Percentiles rank a stretch among this genome's conserved stretches.
These are phyloP conservation scores for Talaromyces sp. DNA, from an alignment of 2,329 filamentous ascomycete species.

Conservation along the genomic window DNA sequence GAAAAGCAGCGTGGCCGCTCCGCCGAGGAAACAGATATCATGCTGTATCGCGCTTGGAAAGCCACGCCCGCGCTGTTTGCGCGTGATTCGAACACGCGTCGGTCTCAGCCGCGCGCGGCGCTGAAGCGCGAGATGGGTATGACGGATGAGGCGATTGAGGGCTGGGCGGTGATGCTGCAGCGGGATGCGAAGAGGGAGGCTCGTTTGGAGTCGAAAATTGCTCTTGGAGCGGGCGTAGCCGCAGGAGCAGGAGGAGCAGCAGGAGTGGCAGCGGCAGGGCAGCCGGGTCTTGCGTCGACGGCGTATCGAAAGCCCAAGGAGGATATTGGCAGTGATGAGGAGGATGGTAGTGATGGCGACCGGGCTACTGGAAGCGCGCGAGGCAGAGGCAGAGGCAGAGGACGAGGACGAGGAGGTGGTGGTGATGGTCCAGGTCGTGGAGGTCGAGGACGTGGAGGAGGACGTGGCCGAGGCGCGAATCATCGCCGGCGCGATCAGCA, in stretches of 20 bases:
- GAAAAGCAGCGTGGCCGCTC: slow-evolving; percentile 39
- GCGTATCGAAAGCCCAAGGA: slow-evolving; percentile 51
- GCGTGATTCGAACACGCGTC: slow-evolving; percentile 65
- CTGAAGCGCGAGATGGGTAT: slow-evolving; percentile 75
- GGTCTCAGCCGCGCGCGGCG: slow-evolving; percentile 57
- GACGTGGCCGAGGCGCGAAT: slow-evolving; percentile 63
- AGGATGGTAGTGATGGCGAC: slow-evolving; percentile 19
- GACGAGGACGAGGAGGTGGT: slow-evolving; percentile 45
- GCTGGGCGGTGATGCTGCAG: slow-evolving; percentile 82
- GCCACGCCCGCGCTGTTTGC: slow-evolving; percentile 62
- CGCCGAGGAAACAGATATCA: slow-evolving; percentile 37
- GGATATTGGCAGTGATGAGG: slow-evolving; percentile 43
- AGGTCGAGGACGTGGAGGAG: slow-evolving; percentile 42
- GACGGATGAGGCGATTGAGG: slow-evolving; percentile 91
- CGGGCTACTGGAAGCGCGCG: slow-evolving; percentile 20
- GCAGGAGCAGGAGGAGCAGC: slow-evolving; percentile 7
- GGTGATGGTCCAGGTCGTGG: slow-evolving; percentile 36
- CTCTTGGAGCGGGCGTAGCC: slow-evolving; percentile 55
- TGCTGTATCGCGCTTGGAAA: slow-evolving; percentile 69
- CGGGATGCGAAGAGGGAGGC: slow-evolving; percentile 66
- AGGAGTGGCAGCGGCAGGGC: slow-evolving; percentile 36
- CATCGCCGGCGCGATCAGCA: slow-evolving; percentile 75
- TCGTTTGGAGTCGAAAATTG: slow-evolving; percentile 66
- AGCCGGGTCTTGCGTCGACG: slow-evolving; percentile 61
- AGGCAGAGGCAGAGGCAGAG: slow-evolving; percentile 40